Evolutionary conservation across 805 yeast species (phyloP), one percentile per base, ranked within the genome.

Genomic region (Millerozyma miso): DNA sequence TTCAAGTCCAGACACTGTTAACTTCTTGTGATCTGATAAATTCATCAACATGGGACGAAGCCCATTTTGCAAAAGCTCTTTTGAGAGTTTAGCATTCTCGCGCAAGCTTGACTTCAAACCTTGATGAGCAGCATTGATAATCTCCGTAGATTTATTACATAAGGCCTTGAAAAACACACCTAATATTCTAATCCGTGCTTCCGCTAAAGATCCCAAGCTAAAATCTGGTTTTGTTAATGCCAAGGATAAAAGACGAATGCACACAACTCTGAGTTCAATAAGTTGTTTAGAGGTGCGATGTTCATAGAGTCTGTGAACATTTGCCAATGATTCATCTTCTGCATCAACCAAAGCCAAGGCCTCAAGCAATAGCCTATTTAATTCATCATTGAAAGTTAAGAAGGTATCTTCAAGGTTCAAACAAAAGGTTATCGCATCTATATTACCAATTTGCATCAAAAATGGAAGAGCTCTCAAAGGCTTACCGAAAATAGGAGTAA

Each of bases 391-490:
- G 59, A 88, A 91, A 7, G 83, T 83, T 50, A 91, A 67, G 52
- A 91, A 89, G 0, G 96, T 76, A 48, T 85, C 77, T 10, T 88
- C 93, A 38, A 91, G 70, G 1, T 84, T 80, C 44, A 93, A 67
- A 57, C 97, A 91, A 62, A 83, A 95, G 0, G 96, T 83, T n/a
- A 93, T 87, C 1, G 98, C 98, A 48, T 93, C 98, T 47, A 93
- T 90, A 60, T 93, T 90, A 31, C 99, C 99, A 43, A 93, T 93
- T 65, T 95, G 99, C 96, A 91, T 93, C 3, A 96, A 93, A 67
- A 95, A 93, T 0, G 99, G 99, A 47, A 93, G 72, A 0, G 99
- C 99, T 49, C 99, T 75, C 44, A 93, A 66, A 0, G 99, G 99
- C 58, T 93, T 93, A 3, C 96, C 96, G 69, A 93, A 95, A 17